phyloP scores from a whole-genome alignment of 1,284 basidiomycete species.

The Ustilago curta region DNA sequence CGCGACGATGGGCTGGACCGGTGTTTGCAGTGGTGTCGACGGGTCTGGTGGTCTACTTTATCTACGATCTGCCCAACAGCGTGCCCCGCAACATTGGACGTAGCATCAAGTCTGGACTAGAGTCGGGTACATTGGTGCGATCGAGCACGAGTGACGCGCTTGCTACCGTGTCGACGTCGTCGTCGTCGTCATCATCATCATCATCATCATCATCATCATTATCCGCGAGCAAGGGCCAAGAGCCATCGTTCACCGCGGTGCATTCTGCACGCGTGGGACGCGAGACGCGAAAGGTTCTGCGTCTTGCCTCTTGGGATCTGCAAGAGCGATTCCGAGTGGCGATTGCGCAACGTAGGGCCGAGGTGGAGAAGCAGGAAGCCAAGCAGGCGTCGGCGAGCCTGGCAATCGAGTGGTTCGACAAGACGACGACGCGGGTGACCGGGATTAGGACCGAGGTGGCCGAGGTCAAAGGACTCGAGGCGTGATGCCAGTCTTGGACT shows the following conservation, averaged over 20 bases:
- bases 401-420: conserved; percentile 58
- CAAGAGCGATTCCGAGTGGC: conserved; percentile 84
- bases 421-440: conserved; percentile 39
- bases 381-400: conserved; percentile 58
- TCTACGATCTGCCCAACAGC: conserved; percentile 87
- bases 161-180: conserved; percentile 3
- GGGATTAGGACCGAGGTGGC: conserved; percentile 22
- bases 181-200: conserved; percentile 6
- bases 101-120: conserved; percentile 54
- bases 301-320: conserved; percentile 91
- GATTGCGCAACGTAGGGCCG: conserved; percentile 79
- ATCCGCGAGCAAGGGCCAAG: conserved; percentile 14
- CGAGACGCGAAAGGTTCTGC: conserved; percentile 93
- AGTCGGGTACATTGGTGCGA: conserved; percentile 28
- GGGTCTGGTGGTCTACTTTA: conserved; percentile 83
- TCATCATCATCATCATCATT: conserved; percentile 9
- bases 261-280: conserved; percentile 81
- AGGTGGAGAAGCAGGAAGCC: conserved; percentile 59
- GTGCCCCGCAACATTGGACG: conserved; percentile 82
- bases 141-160: conserved; percentile 10
- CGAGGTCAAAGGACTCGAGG: conserved; percentile 42
- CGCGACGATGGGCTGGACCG: conserved; percentile 88
- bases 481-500: conserved; percentile 4
- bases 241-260: conserved; percentile 75
- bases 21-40: conserved; percentile 80